Evolutionary conservation across 73 alveolate genomes (phyloP).

Genomic region (Breviolum minutum): DNA sequence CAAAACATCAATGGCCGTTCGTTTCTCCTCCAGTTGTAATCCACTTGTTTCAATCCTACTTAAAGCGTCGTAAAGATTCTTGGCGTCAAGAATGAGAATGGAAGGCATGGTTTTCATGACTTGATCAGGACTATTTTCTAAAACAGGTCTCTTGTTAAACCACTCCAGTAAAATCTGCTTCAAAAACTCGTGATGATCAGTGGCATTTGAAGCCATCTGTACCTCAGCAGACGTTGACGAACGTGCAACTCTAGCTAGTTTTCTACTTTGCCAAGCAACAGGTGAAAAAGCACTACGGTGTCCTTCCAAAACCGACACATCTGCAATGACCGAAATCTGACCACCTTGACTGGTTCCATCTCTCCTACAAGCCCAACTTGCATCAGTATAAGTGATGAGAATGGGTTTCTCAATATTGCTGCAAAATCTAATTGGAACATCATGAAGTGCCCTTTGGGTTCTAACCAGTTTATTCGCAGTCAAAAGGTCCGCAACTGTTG

Average conservation of each 20-base stretch:
- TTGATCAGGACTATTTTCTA: background rate
- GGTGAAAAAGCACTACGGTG: background rate
- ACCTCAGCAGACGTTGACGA: conserved; percentile 3
- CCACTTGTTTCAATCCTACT: background rate
- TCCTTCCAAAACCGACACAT: background rate
- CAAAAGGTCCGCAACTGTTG: background rate
- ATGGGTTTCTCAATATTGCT: background rate
- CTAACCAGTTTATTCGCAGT: background rate
- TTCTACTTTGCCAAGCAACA: background rate
- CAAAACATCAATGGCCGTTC: background rate
- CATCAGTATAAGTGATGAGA: background rate
- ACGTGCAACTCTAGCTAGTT: background rate
- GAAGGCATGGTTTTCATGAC: background rate
- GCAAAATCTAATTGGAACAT: background rate
- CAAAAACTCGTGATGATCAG: background rate
- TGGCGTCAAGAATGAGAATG: background rate
- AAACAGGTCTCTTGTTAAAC: background rate
- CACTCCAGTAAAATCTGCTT: background rate
- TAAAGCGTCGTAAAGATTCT: background rate
- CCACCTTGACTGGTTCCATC: conserved; percentile 14
- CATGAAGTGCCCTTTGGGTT: background rate
- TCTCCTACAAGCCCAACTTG: background rate
- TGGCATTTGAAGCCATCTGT: background rate
- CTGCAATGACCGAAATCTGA: background rate
- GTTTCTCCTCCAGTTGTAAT: conserved; percentile 4